Percentiles rank a stretch among this genome's conserved stretches.
Conservation (phyloP, 176 grass and related monocot genomes). For the Carex littledalei region DNA sequence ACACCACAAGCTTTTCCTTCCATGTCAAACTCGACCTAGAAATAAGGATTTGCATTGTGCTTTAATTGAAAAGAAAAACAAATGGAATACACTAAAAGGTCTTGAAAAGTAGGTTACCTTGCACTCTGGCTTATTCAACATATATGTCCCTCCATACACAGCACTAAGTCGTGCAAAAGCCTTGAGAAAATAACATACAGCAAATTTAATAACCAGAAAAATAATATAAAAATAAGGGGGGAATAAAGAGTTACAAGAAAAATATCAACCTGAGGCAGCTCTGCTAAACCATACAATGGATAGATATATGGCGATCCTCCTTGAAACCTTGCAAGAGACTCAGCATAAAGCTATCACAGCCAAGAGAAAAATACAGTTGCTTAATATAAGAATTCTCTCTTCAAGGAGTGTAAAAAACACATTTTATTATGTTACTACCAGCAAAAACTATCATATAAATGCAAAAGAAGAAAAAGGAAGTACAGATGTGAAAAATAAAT, state of each 20-base stretch:
- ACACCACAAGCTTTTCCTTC: slow-evolving; percentile 72
- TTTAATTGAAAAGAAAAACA: slow-evolving; percentile 5
- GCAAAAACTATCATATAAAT: too few relatives aligned
- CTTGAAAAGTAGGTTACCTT: slow-evolving; percentile 43
- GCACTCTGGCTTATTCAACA: slow-evolving; percentile 93
- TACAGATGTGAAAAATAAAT: slow-evolving; percentile 15
- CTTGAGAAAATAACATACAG: slow-evolving; percentile 29
- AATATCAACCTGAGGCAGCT: slow-evolving; percentile 77
- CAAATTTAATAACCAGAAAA: slow-evolving; percentile 11
- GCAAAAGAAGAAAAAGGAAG: background rate
- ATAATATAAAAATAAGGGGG: background rate
- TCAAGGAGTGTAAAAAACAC: background rate
- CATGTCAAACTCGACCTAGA: slow-evolving; percentile 69
- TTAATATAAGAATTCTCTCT: background rate
- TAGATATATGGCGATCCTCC: slow-evolving; percentile 97
- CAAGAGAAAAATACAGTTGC: slow-evolving; percentile 10
- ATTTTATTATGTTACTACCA: background rate
- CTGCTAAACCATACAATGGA: slow-evolving; percentile 85
- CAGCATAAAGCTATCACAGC: slow-evolving; percentile 69
- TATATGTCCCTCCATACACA: slow-evolving; percentile 92
- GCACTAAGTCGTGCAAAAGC: slow-evolving; percentile 90
- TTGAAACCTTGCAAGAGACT: slow-evolving; percentile 90
- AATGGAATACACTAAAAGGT: background rate
- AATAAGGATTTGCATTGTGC: background rate
- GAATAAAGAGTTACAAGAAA: background rate